A percentile compares a stretch with the other conserved stretches of the same genome.
phyloP scores from a whole-genome alignment of 2,329 filamentous ascomycete species.

The Botrytis aclada region DNA sequence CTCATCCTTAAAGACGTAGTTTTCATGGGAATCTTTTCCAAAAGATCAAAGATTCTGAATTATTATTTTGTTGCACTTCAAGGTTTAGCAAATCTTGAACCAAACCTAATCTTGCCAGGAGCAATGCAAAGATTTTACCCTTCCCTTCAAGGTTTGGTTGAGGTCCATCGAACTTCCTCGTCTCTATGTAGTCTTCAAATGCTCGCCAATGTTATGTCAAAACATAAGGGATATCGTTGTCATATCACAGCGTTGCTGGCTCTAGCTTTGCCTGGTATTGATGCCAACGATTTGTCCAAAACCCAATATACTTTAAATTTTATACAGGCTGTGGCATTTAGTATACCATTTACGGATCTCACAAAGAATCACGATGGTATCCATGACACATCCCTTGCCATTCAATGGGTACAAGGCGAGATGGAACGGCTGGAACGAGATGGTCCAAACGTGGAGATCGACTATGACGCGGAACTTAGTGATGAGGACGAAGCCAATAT shows the following conservation, averaged over 20 bases:
- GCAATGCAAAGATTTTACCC: conserved; percentile 95
- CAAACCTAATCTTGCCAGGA: conserved; percentile 85
- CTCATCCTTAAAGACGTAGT: conserved; percentile 85
- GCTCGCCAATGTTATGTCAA: conserved; percentile 85
- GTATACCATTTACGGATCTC: conserved; percentile 86
- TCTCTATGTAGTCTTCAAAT: conserved; percentile 90
- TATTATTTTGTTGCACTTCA: conserved; percentile 90
- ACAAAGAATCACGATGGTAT: conserved; percentile 65
- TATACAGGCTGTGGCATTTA: conserved; percentile 93
- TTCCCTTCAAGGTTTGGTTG: conserved; percentile 91
- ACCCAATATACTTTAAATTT: conserved; percentile 92
- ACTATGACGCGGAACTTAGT: conserved; percentile 77
- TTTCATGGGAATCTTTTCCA: conserved; percentile 97
- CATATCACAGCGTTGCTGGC: conserved; percentile 94
- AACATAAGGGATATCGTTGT: conserved; percentile 92
- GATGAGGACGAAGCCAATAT: conserved; percentile 87
- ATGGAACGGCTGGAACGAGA: conserved; percentile 91
- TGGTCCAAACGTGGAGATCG: conserved; percentile 78
- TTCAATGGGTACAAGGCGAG: conserved; percentile 91
- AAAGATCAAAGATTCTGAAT: conserved; percentile 86
- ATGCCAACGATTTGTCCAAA: conserved; percentile 96
- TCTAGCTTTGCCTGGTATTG: conserved; percentile 88
- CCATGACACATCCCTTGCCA: conserved; percentile 72
- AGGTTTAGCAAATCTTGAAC: conserved; percentile 85
- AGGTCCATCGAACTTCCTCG: conserved; percentile 93